phyloP scores from a whole-genome alignment of 176 grass and related monocot species.

The Zizania latifolia region DNA sequence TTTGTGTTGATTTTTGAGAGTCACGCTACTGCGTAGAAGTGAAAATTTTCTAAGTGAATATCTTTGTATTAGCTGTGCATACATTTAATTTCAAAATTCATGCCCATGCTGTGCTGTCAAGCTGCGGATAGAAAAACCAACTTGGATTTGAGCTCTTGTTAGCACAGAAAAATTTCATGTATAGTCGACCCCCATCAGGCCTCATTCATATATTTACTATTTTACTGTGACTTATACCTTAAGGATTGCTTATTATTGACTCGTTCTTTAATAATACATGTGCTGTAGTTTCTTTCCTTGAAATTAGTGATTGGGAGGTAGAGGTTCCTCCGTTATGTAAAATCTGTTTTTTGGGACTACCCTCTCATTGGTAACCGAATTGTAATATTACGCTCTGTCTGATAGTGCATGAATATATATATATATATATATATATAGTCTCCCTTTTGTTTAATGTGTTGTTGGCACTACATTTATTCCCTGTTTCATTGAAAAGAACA shows the following conservation, averaged over 20 bases:
- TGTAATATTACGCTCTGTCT: not conserved
- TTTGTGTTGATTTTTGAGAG: constrained; percentile 17
- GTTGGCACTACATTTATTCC: not conserved
- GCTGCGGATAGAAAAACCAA: not conserved
- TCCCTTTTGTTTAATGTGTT: not conserved
- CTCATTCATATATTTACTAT: not conserved
- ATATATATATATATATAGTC: too few relatives aligned
- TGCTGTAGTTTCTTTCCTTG: not conserved
- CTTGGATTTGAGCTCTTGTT: not conserved
- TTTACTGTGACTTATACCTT: not conserved
- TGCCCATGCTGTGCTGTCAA: constrained; percentile 13
- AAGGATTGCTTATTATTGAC: not conserved
- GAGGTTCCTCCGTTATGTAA: not conserved
- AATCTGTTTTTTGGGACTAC: not conserved
- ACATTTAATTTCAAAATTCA: constrained; percentile 10
- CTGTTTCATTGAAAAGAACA: not conserved
- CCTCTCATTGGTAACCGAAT: not conserved
- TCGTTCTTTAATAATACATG: constrained; percentile 26
- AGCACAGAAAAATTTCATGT: constrained; percentile 8
- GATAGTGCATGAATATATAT: not conserved
- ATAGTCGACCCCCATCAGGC: not conserved
- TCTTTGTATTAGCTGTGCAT: not conserved
- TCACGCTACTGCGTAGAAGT: not conserved
- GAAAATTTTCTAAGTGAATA: not conserved
- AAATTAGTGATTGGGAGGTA: not conserved